These are phyloP conservation scores for Fusarium sp. DNA, from an alignment of 2,329 filamentous ascomycete genomes.

Conservation along the genomic window DNA sequence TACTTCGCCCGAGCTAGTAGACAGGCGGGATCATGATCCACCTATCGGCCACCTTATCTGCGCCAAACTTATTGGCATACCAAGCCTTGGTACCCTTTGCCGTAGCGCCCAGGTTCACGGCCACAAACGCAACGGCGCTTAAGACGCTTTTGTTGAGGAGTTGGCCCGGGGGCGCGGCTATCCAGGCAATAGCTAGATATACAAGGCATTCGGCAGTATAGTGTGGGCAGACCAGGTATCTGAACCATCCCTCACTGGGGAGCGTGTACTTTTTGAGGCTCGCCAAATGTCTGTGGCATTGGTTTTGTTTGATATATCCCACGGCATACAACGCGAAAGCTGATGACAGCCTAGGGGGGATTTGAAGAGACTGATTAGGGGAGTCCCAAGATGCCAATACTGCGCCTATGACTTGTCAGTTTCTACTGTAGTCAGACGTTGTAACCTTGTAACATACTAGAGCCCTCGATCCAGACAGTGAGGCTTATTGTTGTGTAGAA, in stretches of 20 bases:
- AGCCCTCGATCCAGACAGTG: slow-evolving; percentile 87
- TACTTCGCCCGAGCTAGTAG: slow-evolving; percentile 58
- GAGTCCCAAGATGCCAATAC: slow-evolving; percentile 53
- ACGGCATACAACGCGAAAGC: slow-evolving; percentile 74
- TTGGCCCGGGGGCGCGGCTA: slow-evolving; percentile 76
- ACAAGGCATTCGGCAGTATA: slow-evolving; percentile 90
- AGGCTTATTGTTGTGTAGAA: slow-evolving; percentile 83
- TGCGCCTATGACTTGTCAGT: slow-evolving; percentile 46
- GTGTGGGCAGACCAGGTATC: slow-evolving; percentile 82
- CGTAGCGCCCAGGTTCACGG: slow-evolving; percentile 83
- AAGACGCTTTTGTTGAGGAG: slow-evolving; percentile 79
- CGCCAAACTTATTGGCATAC: slow-evolving; percentile 82
- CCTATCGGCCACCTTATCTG: slow-evolving; percentile 68
- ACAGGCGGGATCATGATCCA: slow-evolving; percentile 84
- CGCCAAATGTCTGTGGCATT: slow-evolving; percentile 77
- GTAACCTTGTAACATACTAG: slow-evolving; percentile 62
- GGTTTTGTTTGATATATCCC: slow-evolving; percentile 80
- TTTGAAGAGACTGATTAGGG: slow-evolving; percentile 20
- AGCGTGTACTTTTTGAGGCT: slow-evolving; percentile 85
- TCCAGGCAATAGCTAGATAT: slow-evolving; percentile 81
- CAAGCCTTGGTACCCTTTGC: slow-evolving; percentile 82
- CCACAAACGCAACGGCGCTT: slow-evolving; percentile 78
- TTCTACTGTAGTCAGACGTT: not conserved
- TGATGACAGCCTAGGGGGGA: slow-evolving; percentile 52
- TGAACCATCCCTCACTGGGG: slow-evolving; percentile 79